Evolutionary conservation across 2,329 filamentous ascomycete species (phyloP).

Genomic region (Aspergillus ustus): DNA sequence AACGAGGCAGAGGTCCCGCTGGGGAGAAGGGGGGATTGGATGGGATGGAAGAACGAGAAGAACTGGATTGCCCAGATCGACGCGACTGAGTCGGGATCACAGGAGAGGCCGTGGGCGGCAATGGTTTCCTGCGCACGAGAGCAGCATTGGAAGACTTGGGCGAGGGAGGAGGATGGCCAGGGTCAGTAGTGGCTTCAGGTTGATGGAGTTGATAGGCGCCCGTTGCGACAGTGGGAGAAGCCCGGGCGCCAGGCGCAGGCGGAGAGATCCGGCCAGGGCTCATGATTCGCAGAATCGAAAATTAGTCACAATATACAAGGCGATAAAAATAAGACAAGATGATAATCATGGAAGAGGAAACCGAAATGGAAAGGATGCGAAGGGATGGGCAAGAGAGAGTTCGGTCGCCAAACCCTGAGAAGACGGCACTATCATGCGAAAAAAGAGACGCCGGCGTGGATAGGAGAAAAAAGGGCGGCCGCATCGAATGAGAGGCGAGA

Average conservation of each 20-base stretch:
- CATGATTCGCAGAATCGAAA: constrained; percentile 19
- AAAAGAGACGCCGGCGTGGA: constrained; percentile 19
- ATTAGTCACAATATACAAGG: constrained; percentile 4
- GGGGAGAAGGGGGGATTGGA: constrained; percentile 27
- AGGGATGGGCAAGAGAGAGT: constrained; percentile 11
- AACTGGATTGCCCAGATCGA: constrained; percentile 25
- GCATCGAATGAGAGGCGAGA: constrained; percentile 18
- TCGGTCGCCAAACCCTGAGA: constrained; percentile 6
- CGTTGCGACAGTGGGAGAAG: constrained; percentile 14
- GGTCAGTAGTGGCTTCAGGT: constrained; percentile 20
- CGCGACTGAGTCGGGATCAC: constrained; percentile 31
- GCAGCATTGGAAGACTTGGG: constrained; percentile 42
- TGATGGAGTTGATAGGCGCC: constrained; percentile 24
- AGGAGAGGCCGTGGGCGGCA: constrained; percentile 57
- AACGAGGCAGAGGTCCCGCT: constrained; percentile 16
- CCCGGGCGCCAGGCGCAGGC: constrained; percentile 25
- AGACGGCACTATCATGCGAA: constrained; percentile 17
- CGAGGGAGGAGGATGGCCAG: constrained; percentile 25
- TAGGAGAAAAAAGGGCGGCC: constrained; percentile 18
- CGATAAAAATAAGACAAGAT: constrained; percentile 11
- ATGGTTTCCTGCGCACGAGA: constrained; percentile 58
- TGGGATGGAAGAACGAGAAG: constrained; percentile 32
- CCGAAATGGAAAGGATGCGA: constrained; percentile 12
- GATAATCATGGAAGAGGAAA: constrained; percentile 14
- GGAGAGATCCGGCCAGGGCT: constrained; percentile 28